phyloP scores from a whole-genome alignment of 78 protist genomes.

The Isochrysis galbana region DNA sequence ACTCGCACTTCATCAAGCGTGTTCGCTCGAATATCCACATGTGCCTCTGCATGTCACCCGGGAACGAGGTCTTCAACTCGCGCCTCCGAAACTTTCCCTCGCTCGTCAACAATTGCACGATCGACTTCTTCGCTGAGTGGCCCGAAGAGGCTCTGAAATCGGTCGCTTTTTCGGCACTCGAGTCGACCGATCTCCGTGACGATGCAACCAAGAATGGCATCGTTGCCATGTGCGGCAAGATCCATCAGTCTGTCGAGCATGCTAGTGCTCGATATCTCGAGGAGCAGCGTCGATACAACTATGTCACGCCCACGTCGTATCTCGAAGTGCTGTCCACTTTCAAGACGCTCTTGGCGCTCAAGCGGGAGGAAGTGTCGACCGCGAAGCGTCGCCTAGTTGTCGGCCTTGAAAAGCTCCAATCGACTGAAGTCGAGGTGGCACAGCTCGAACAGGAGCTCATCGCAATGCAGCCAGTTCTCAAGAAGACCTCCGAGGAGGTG shows the following conservation, averaged over 20 bases:
- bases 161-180: constrained; percentile 70
- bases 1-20: constrained; percentile 58
- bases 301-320: constrained; percentile 79
- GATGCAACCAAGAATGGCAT: constrained; percentile 8
- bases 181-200: not conserved
- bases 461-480: constrained; percentile 75
- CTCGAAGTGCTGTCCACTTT: constrained; percentile 61
- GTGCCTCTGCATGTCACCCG: constrained; percentile 83
- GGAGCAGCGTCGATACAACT: constrained; percentile 58
- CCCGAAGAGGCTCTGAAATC: constrained; percentile 84
- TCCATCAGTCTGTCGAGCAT: constrained; percentile 72
- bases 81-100: constrained; percentile 89
- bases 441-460: constrained; percentile 59
- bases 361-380: not conserved
- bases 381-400: constrained; percentile 44
- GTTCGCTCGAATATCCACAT: constrained; percentile 73
- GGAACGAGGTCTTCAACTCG: constrained; percentile 77
- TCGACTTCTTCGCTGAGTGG: constrained; percentile 92
- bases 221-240: constrained; percentile 59
- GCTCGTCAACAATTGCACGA: constrained; percentile 80
- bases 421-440: constrained; percentile 60
- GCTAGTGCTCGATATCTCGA: constrained; percentile 17
- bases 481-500: constrained; percentile 54
- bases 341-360: constrained; percentile 33
- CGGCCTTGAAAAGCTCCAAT: constrained; percentile 68